A percentile compares a stretch with the other conserved stretches of the same genome.
These are phyloP conservation scores for Sphaerulina musiva DNA, from an alignment of 2,329 filamentous ascomycete genomes.

Conservation along the genomic window DNA sequence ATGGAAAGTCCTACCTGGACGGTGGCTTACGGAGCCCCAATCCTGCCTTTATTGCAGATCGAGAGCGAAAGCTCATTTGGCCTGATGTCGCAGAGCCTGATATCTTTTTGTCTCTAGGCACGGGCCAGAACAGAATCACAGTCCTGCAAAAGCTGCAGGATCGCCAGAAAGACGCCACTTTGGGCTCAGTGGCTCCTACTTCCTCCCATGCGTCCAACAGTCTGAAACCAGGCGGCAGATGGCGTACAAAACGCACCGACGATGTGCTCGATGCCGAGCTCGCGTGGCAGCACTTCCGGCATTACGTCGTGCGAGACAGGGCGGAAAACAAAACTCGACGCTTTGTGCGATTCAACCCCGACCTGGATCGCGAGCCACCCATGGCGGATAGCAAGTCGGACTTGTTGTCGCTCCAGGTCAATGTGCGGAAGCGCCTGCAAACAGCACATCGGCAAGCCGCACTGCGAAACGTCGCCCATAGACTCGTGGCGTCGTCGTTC, in stretches of 20 bases:
- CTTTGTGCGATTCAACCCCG: slow-evolving; percentile 35
- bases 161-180: slow-evolving; percentile 17
- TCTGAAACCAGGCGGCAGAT: slow-evolving; percentile 19
- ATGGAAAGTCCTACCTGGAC: slow-evolving; percentile 46
- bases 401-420: slow-evolving; percentile 29
- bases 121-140: slow-evolving; percentile 31
- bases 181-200: slow-evolving; percentile 2
- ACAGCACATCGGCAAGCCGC: slow-evolving; percentile 28
- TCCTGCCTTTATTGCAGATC: slow-evolving; percentile 46
- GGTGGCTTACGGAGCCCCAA: slow-evolving; percentile 48
- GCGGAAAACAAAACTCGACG: slow-evolving; percentile 25
- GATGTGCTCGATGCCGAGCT: slow-evolving; percentile 35
- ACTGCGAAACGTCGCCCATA: slow-evolving; percentile 31
- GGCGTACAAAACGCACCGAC: slow-evolving; percentile 27
- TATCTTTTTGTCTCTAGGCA: slow-evolving; percentile 33
- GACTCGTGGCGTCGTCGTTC: slow-evolving; percentile 36
- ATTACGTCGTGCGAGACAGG: slow-evolving; percentile 25
- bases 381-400: slow-evolving; percentile 34
- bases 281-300: slow-evolving; percentile 33
- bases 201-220: not conserved
- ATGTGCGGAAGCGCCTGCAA: slow-evolving; percentile 30
- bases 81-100: slow-evolving; percentile 32
- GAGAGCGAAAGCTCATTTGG: slow-evolving; percentile 37
- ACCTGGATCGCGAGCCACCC: slow-evolving; percentile 30
- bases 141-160: slow-evolving; percentile 28